Conservation (phyloP, 176 grass and related monocot genomes). For the Oryza meyeriana region DNA sequence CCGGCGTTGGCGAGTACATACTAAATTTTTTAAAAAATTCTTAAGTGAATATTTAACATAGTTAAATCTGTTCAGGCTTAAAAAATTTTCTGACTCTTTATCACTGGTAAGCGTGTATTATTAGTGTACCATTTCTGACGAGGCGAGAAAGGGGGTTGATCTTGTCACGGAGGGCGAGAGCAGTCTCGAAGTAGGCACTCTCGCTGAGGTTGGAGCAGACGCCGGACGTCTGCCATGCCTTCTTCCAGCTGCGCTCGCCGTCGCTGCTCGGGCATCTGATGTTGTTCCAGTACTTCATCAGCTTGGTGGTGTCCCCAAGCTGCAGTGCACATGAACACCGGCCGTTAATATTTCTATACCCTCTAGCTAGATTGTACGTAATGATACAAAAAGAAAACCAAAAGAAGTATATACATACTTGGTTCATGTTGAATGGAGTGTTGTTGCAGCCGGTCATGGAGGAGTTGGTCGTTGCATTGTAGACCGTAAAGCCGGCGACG, state of each 20-base stretch:
- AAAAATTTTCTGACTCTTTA: too few species aligned
- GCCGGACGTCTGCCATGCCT: constrained; percentile 39
- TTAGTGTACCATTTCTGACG: background rate
- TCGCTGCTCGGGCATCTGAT: constrained; percentile 48
- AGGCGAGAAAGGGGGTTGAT: constrained; percentile 33
- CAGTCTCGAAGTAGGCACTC: constrained; percentile 28
- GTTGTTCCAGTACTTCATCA: constrained; percentile 40
- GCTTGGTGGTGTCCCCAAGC: background rate
- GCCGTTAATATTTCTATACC: too few species aligned
- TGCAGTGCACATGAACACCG: background rate
- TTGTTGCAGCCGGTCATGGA: background rate
- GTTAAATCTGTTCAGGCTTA: too few species aligned
- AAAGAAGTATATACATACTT: background rate
- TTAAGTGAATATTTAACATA: too few species aligned
- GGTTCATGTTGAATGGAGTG: constrained; percentile 7
- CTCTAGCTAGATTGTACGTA: too few species aligned
- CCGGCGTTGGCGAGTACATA: too few species aligned
- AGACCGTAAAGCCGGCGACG: constrained; percentile 19
- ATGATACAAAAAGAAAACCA: background rate
- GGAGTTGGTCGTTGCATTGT: background rate
- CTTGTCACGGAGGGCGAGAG: constrained; percentile 26
- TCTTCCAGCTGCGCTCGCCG: constrained; percentile 28
- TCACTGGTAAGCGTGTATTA: too few species aligned
- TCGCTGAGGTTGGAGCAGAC: constrained; percentile 37
- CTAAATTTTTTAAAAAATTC: too few species aligned